Evolutionary conservation across 1,139 yeast genomes (phyloP).

Genomic region (Pichia sp.): DNA sequence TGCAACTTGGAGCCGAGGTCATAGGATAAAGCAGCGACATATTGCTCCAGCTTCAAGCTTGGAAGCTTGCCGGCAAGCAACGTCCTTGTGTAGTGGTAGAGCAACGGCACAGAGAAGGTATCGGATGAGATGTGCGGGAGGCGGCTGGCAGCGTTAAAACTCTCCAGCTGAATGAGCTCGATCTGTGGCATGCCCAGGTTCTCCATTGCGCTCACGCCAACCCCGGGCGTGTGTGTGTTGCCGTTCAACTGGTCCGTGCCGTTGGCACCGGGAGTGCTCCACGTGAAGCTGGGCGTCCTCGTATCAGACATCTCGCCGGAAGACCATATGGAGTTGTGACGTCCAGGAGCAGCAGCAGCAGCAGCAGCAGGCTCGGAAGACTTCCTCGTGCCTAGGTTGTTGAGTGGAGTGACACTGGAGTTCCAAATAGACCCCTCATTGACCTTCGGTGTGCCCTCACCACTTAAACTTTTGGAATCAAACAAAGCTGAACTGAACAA

Average conservation of each 20-base stretch:
- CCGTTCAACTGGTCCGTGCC: neutral
- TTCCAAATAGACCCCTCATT: constrained; percentile 8
- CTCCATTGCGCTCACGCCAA: neutral
- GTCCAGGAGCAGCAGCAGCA: neutral
- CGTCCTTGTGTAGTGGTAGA: constrained; percentile 26
- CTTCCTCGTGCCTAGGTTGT: neutral
- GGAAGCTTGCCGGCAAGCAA: constrained; percentile 17
- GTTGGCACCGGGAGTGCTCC: neutral
- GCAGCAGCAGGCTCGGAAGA: neutral
- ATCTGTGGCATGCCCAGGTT: constrained; percentile 13
- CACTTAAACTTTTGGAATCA: constrained; percentile 4
- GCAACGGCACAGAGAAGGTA: constrained; percentile 22
- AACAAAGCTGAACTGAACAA: constrained; percentile 3
- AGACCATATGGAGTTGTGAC: constrained; percentile 18
- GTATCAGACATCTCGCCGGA: neutral
- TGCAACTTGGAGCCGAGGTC: constrained; percentile 31
- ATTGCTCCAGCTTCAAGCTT: constrained; percentile 40
- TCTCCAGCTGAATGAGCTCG: constrained; percentile 28
- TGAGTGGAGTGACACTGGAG: neutral
- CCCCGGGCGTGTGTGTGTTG: neutral
- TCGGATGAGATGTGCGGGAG: constrained; percentile 20
- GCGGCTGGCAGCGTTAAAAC: constrained; percentile 21
- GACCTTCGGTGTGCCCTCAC: neutral
- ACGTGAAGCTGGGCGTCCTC: neutral
- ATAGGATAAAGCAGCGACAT: constrained; percentile 33